Base-by-base conservation (phyloP, 768 basidiomycete genomes). In the Phaeotremella skinneri region DNA sequence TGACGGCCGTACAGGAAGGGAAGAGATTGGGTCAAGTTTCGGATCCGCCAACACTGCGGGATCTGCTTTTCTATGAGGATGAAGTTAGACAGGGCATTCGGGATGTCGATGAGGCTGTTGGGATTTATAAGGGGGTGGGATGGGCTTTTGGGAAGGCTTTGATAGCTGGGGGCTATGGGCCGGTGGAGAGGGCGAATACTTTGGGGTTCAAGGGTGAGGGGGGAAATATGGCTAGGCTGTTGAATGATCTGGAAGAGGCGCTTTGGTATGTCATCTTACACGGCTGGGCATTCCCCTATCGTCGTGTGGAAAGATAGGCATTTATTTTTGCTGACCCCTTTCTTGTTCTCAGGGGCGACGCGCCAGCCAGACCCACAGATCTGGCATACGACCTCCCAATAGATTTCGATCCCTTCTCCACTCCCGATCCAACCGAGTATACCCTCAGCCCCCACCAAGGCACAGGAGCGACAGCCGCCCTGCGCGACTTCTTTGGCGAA, bases 171-270 rank as follows among this genome's bases (percentile, higher is more conserved):
- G 32, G 42, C 6, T 73, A 73, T 52, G 71, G 71, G 7, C 39
- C 55, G 0, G 62, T 68, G 16, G 49, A 55, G 26, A 49, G 42
- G 29, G 62, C 52, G 11, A 70, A 68, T 45, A 59, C 63, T 0
- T 34, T 66, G 1, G 67, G 61, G 13, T 21, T n/a, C 3, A 54
- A 56, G 11, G 63, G 63, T 9, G 49, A 60, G 26, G 68, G 66
- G 9, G 64, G 60, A 3, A 61, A 63, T 59, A 63, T 68, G 51
- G 58, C 61, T 2, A 54, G 71, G 23, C 45, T 73, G 17, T 59
- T 73, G 23, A 68, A 68, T 42, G 71, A 73, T 60, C 58, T 73
- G 6, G 71, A 73, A 47, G 69, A 70, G 49, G 67, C 61, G 6
- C 29, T 70, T 21, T 73, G 71, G 71, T 69, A 43, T 51, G 67